Base-by-base conservation (phyloP, 768 basidiomycete species). In the Boletus eberwhitei region DNA sequence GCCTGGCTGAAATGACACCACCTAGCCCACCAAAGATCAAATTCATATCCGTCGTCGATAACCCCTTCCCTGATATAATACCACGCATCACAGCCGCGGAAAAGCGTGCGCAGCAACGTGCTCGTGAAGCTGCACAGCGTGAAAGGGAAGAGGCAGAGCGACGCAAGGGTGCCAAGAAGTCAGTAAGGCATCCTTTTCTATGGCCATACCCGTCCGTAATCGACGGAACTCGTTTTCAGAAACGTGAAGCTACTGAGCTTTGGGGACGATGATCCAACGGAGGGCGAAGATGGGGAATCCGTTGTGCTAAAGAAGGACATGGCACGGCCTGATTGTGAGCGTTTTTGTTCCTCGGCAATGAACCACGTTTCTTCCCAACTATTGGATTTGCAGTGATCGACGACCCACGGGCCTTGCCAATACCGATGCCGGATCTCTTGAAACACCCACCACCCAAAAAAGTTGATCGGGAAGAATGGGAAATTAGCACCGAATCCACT, bases 11-110 rank as follows among this genome's bases (percentile, higher is more conserved):
- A 45, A 17, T 1, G 12, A 22, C 17, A 4, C n/a, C 13, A 19
- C 46, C 0, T 61, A 94, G 93, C 60, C 93, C 97, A 3, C 94
- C 96, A 0, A 94, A 89, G 67, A 96, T 99, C 68, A 88, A 86
- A 62, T 81, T 81, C 2, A 79, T 96, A 29, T 83, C 86, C 11
- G 89, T 99, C 49, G 66, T 93, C 31, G 93, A 97, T 50, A 96
- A 98, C 66, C 96, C 97, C 0, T 98, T 97, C 68, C 83, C 87
- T 50, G 95, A 98, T 65, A 97, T 98, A 59, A 81, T 94, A 36
- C 96, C 96, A 5, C 86, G 97, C 24, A 99, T 98, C 56, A 99
- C 97, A 1, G 93, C 94, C 1, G 92, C 85, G 2, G 97, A 98
- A 73, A 87, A 88, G 58, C 81, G 86, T 38, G 86, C 78, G 0